Base-by-base conservation (phyloP, 2,329 filamentous ascomycete species). In the Fusarium robinianum region DNA sequence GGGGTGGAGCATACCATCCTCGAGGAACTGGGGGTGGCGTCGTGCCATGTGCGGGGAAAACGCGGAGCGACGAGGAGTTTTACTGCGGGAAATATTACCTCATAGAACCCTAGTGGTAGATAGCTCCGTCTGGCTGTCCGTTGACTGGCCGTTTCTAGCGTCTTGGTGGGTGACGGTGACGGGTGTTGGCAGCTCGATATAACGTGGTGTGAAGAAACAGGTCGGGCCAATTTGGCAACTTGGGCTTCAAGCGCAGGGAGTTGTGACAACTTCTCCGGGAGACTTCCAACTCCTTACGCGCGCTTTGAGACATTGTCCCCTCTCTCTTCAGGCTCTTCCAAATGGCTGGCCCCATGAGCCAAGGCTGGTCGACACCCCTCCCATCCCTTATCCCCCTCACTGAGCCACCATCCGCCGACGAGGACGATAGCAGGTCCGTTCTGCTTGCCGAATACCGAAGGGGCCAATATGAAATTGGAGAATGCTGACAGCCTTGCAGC, bases 51-150 rank as follows among this genome's bases (percentile, higher is more conserved):
- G 49, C 49, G 46, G 46, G 46, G 49, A 49, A 52, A 21, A 26
- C 22, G 35, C 26, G 23, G 45, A 22, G 22, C 15, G 26, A 18
- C 18, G 26, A n/a, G 15, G 34, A 30, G 24, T 15, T 19, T 23
- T 11, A n/a, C n/a, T 32, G 37, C 46, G 49, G 37, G 41, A 31
- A 49, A 49, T 49, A 42, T 52, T 52, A 37, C 49, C 37, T 23
- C 12, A n/a, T 32, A 32, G 30, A 39, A 34, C 41, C 34, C 25
- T 46, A 40, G 40, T 26, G 46, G 49, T 37, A 52, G 29, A 30
- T 31, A 16, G 14, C 11, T 36, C 41, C 41, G 42, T 16, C 23
- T 9, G 6, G 2, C n/a, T 25, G 30, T 21, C 30, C 21, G 32
- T 33, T 42, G 42, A 23, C 15, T 39, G 29, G 31, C 10, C 18